Evolutionary conservation across 2,329 filamentous ascomycete genomes (phyloP), one percentile per base, ranked within the genome.

Genomic region (Graphilbum fragrans): DNA sequence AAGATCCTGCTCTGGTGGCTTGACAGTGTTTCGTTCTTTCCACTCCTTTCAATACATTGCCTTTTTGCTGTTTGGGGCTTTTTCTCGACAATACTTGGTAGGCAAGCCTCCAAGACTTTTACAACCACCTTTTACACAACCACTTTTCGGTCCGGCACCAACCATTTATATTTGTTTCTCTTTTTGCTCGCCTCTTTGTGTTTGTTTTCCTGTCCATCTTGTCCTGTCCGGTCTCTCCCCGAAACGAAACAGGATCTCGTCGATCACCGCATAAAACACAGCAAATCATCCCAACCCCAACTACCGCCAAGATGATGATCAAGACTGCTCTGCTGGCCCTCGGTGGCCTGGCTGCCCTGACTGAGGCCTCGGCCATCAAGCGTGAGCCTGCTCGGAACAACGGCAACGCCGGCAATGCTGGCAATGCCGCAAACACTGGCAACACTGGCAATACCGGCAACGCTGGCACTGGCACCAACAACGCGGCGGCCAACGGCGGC

Each of bases 101-200:
- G 25, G 12, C 25, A 27, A 27, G n/a, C 50, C 55, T 53, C 56
- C 16, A 22, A 35, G 36, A 38, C 31, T 44, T 41, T 34, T 38
- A 43, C 23, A 38, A 14, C 37, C 25, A 20, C 58, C 54, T 50
- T 50, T 32, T 47, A 47, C n/a, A n/a, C n/a, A n/a, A n/a, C n/a
- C n/a, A n/a, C n/a, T 43, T 54, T 55, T 54, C 60, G 66, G 69
- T 71, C 68, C 70, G 69, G 67, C 60, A 72, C 69, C 67, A 61
- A 55, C 58, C 60, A 53, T 52, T 48, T 38, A 12, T 23, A 25
- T 11, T 31, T 32, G 42, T 42, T 39, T 39, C 34, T 38, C 37
- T 40, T 45, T 37, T 42, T 51, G 52, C 49, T 52, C 46, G 49
- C 53, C 19, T 31, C 31, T 34, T 22, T 10, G 7, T 41, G 16